Conservation (phyloP, 2,329 filamentous ascomycete genomes). For the Pestalotiopsis sp. region DNA sequence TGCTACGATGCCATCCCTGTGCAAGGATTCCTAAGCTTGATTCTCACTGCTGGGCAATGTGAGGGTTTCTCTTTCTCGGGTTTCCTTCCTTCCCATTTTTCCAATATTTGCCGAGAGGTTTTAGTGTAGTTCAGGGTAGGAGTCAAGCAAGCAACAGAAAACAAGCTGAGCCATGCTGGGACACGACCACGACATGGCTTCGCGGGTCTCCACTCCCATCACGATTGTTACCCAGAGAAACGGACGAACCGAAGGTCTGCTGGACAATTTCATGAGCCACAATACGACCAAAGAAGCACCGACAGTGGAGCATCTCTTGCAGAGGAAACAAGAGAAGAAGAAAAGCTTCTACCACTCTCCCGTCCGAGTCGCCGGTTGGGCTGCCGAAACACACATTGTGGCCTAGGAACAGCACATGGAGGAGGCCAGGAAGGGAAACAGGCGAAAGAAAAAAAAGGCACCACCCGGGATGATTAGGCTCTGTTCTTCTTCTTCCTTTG, state of each 20-base stretch:
- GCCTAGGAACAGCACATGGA: no score
- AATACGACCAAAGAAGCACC: conserved; percentile 8
- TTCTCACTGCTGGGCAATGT: not conserved
- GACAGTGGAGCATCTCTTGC: not conserved
- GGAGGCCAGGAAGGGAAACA: no score
- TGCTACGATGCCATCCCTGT: not conserved
- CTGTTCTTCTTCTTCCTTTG: no score
- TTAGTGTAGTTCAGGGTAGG: not conserved
- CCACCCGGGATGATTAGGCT: no score
- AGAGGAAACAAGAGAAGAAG: no score
- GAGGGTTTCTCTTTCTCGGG: not conserved
- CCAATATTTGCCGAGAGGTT: not conserved
- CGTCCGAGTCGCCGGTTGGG: not conserved
- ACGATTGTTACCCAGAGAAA: not conserved
- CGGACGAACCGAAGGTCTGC: not conserved
- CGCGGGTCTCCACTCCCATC: not conserved
- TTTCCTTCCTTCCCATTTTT: not conserved
- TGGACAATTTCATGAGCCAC: conserved; percentile 3
- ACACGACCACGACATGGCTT: not conserved
- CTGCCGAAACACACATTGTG: not conserved
- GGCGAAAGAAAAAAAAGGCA: no score
- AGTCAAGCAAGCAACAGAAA: not conserved
- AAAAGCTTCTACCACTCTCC: not conserved
- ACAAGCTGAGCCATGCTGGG: not conserved
- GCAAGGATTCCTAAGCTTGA: not conserved